These are phyloP conservation scores for Eimeria praecox DNA, from an alignment of 169 alveolate genomes.

Conservation along the genomic window DNA sequence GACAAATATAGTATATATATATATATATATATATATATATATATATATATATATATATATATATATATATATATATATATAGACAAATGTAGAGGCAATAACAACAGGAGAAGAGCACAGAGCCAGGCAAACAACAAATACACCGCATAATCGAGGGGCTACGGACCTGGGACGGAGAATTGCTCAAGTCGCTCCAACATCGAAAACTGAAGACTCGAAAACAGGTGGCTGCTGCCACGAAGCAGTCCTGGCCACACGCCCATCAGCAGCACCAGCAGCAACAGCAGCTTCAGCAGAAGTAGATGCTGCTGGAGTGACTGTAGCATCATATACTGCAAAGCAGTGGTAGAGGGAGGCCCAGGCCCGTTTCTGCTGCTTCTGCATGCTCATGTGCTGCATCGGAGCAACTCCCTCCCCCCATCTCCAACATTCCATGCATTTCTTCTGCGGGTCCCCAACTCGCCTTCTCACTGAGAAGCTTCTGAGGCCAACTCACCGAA, in stretches of 20 bases:
- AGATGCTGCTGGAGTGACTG: too few species aligned
- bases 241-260: conserved; percentile 5
- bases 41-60: neutral
- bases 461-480: too few species aligned
- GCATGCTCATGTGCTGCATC: neutral
- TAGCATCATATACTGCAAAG: neutral
- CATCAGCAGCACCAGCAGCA: neutral
- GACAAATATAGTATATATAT: neutral
- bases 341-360: too few species aligned
- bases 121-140: neutral
- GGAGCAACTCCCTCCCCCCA: neutral
- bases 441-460: too few species aligned
- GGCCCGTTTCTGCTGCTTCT: conserved; percentile 40
- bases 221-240: conserved; percentile 77
- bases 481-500: neutral
- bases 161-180: conserved; percentile 71
- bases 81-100: neutral
- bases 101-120: neutral
- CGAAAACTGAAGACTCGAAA: conserved; percentile 61
- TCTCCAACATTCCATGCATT: neutral
- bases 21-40: neutral
- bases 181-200: conserved; percentile 62
- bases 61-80: neutral
- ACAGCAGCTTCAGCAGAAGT: conserved; percentile 75
- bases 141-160: neutral